A percentile compares a stretch with the other conserved stretches of the same genome.
phyloP scores from a whole-genome alignment of 768 basidiomycete species.

The Strobilomyces dryophilus region DNA sequence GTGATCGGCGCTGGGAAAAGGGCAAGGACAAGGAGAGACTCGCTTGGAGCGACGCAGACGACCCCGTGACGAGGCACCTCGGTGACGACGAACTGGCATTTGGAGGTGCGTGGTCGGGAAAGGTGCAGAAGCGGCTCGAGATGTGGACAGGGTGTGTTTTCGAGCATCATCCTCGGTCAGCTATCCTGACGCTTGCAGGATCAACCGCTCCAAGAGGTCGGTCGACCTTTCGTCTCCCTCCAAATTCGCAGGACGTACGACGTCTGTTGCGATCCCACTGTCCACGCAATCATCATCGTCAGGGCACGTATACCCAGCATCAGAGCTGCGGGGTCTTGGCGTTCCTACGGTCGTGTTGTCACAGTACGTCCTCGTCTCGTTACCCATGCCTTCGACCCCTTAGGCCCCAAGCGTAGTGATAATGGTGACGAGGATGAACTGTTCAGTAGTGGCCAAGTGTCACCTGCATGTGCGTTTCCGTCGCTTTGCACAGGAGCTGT shows the following conservation, averaged over 20 bases:
- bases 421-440: constrained; percentile 57
- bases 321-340: constrained; percentile 24
- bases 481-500: constrained; percentile 1
- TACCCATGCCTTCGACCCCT: not conserved
- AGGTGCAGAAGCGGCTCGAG: constrained; percentile 45
- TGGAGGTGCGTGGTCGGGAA: constrained; percentile 38
- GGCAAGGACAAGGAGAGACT: constrained; percentile 28
- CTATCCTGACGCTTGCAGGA: constrained; percentile 20
- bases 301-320: constrained; percentile 23
- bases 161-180: not conserved
- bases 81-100: constrained; percentile 31
- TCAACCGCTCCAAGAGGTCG: constrained; percentile 33
- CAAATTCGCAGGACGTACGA: constrained; percentile 22
- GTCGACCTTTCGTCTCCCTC: constrained; percentile 24
- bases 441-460: constrained; percentile 76
- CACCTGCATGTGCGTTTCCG: constrained; percentile 54
- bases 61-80: constrained; percentile 17
- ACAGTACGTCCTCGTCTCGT: constrained; percentile 26
- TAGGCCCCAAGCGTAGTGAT: constrained; percentile 10
- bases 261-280: constrained; percentile 28
- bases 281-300: constrained; percentile 35
- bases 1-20: constrained; percentile 24
- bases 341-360: constrained; percentile 40
- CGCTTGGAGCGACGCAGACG: constrained; percentile 30
- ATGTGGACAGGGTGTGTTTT: constrained; percentile 44